Percentiles rank a stretch among this genome's conserved stretches.
phyloP scores from a whole-genome alignment of 495 filamentous ascomycete species.

The Beverwykella pulmonaria region DNA sequence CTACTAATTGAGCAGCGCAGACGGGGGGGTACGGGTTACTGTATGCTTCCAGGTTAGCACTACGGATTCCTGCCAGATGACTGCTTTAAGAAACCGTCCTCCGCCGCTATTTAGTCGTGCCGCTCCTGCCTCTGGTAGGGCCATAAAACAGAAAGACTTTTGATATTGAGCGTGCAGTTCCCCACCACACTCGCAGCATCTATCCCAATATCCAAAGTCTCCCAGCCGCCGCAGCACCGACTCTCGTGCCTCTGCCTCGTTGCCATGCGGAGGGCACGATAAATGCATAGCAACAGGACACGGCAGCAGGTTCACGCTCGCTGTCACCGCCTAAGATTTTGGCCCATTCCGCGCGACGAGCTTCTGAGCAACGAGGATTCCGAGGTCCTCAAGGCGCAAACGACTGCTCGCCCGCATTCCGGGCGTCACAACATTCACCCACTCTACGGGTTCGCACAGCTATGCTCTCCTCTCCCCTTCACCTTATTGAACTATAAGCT shows the following conservation, averaged over 20 bases:
- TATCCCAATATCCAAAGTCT: background rate
- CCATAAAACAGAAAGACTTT: background rate
- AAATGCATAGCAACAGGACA: conserved; percentile 31
- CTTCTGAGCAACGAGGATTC: conserved; percentile 34
- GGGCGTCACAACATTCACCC: background rate
- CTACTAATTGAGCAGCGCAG: background rate
- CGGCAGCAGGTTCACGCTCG: conserved; percentile 8
- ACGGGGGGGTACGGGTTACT: background rate
- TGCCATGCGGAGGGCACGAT: conserved; percentile 29
- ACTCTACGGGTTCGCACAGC: background rate
- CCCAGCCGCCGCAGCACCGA: background rate
- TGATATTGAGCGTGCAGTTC: background rate
- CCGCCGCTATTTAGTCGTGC: background rate
- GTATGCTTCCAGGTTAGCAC: background rate
- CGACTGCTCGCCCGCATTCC: conserved; percentile 19
- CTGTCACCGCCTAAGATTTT: conserved; percentile 9
- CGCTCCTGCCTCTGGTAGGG: background rate
- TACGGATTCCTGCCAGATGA: background rate
- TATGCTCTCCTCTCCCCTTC: no score
- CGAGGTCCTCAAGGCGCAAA: conserved; percentile 21
- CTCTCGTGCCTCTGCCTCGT: background rate
- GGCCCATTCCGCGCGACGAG: conserved; percentile 21
- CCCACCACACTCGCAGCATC: background rate
- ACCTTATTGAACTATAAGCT: no score
- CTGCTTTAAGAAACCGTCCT: background rate